Evolutionary conservation across 805 yeast genomes (phyloP), one percentile per base, ranked within the genome.

Genomic region (Millerago galiae): DNA sequence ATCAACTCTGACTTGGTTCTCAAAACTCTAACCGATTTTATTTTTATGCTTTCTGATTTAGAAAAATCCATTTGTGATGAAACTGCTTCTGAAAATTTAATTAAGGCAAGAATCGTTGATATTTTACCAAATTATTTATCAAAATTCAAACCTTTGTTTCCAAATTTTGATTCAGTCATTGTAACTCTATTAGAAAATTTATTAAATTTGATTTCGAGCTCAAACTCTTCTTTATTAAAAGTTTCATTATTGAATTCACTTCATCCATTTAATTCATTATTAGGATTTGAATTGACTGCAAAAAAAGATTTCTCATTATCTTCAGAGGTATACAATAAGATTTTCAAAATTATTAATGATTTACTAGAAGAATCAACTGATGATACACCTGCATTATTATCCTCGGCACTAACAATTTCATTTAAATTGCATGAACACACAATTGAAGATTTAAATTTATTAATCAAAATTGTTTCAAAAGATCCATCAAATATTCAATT

Each of bases 401-500:
- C 85, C 11, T 96, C 89, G 56, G 74, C 83, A 0, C 60, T 85
- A n/a, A 69, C 79, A 1, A 68, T 72, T 3, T 74, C 80, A 1
- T 72, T 84, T 32, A 67, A 70, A 37, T 67, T 82, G 8, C 67
- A 72, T 45, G 67, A 48, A 13, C 38, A 45, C 3, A 41, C 51
- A 8, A 47, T 35, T 29, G 59, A 58, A 2, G 67, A 73, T 8
- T 65, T 85, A 6, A 71, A 71, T 30, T 58, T 88, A 41, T 67
- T 89, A 5, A 71, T 87, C 47, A 63, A 71, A 7, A 71, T 87
- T 13, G 81, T 91, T 0, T 75, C 77, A 41, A 80, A 79, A 50
- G 91, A 86, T 54, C 75, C 93, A 0, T 72, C 89, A 0, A 87
- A 89, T 53, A 67, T 86, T 33, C 86, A 85, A 48, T 66, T 85